Evolutionary conservation across 2,329 filamentous ascomycete genomes (phyloP).

Genomic region (Grosmannia huntii): DNA sequence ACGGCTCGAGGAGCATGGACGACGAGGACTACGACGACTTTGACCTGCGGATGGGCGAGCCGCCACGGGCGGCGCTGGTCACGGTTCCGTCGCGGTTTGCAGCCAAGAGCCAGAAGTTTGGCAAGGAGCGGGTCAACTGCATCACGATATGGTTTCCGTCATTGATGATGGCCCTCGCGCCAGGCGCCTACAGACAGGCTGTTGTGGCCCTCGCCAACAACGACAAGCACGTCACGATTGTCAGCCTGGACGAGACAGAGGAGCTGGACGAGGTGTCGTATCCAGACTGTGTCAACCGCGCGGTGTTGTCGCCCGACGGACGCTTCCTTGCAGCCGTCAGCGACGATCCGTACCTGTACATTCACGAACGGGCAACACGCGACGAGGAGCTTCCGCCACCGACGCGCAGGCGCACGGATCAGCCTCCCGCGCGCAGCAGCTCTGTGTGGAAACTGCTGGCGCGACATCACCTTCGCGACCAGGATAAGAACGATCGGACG

Average conservation of each 20-base stretch:
- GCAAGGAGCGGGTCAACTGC: slow-evolving; percentile 52
- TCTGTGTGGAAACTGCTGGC: slow-evolving; percentile 39
- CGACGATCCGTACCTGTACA: slow-evolving; percentile 75
- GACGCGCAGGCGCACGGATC: background rate
- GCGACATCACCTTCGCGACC: slow-evolving; percentile 44
- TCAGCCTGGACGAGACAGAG: slow-evolving; percentile 54
- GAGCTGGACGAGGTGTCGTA: slow-evolving; percentile 60
- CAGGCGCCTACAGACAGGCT: slow-evolving; percentile 32
- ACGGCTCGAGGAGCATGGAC: slow-evolving; percentile 8
- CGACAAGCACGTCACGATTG: slow-evolving; percentile 77
- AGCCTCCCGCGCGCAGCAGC: slow-evolving; percentile 5
- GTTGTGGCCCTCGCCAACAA: slow-evolving; percentile 81
- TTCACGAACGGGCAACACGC: slow-evolving; percentile 48
- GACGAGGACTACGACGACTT: slow-evolving; percentile 10
- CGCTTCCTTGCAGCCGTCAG: slow-evolving; percentile 69
- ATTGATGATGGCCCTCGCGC: slow-evolving; percentile 16
- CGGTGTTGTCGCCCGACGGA: slow-evolving; percentile 85
- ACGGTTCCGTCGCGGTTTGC: slow-evolving; percentile 13
- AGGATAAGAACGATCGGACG: slow-evolving; percentile 38
- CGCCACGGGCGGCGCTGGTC: background rate
- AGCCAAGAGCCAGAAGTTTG: slow-evolving; percentile 40
- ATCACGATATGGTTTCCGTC: slow-evolving; percentile 51
- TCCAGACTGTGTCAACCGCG: slow-evolving; percentile 82
- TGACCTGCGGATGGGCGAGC: slow-evolving; percentile 4
- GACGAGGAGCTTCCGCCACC: slow-evolving; percentile 6